Base-by-base conservation (phyloP, 257 asterid genomes). In the Penstemon davidsonii region DNA sequence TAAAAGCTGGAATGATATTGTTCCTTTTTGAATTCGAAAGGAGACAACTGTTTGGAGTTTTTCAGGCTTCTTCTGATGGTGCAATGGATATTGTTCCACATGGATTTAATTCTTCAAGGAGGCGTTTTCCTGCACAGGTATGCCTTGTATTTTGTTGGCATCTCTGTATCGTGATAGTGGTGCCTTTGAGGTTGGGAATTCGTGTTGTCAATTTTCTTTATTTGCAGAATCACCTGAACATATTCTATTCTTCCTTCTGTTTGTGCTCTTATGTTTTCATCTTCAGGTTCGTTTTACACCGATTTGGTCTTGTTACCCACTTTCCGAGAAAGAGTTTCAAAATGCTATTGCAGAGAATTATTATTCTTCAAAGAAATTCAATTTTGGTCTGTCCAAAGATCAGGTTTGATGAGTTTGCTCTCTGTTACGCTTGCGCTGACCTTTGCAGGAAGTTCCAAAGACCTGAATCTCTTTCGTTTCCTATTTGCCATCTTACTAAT, bases 31-130 rank as follows among this genome's bases (percentile, higher is more conserved):
- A 91, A 55, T 83, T 52, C 67, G 86, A 82, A 68, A 85, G 57
- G 72, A 77, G 96, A 68, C 81, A 85, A 59, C 86, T 91, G 5
- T 88, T 76, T 79, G 97, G 97, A 68, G 97, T 91, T 56, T 91
- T 70, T 81, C 85, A 54, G 83, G 97, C 97, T 50, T 70, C 77
- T 64, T 76, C 87, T 53, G 90, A 91, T 76, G 97, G 97, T 8
- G 82, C 75, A 73, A 66, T 85, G 76, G 85, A 88, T 75, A 82
- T 88, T 71, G 75, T 65, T 47, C 91, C 95, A 44, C 62, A 82
- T 71, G 87, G 78, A 19, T 87, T 82, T 79, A 78, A 54, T 53
- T 78, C 76, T 55, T 72, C 85, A 55, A 91, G 97, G 68, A 69
- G 55, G 77, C 80, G 40, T 12, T 87, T 81, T 56, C 86, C 88